Base-by-base conservation (phyloP, 2,329 filamentous ascomycete genomes). In the Fusarium phyllophilum region DNA sequence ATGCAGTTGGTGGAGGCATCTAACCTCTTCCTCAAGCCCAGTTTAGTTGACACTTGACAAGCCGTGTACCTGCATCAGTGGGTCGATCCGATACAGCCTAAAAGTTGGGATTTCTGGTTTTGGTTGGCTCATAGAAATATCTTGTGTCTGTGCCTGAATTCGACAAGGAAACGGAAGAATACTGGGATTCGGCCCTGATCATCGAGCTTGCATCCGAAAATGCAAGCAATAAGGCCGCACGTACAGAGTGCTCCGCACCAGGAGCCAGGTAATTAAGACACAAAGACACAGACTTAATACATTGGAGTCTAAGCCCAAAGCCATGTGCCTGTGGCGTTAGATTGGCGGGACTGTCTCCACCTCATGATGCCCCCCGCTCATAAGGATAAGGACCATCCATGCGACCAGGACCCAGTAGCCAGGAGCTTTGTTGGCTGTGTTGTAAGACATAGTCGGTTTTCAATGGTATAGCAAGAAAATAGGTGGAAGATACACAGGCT, bases 41-140 rank as follows among this genome's bases (percentile, higher is more conserved):
- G 34, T 49, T 62, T 69, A 69, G 66, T 65, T 39, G 66, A 51
- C 60, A 62, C 62, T 62, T 62, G 52, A 71, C 58, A 57, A 71
- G 45, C 56, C 70, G 42, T 51, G 72, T 75, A 75, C 72, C 72
- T 75, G 72, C 72, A 75, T 75, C 63, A 63, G 64, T 75, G 68
- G 72, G 72, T 54, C 64, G 38, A 59, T 61, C 52, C 58, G 36
- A 51, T 44, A 54, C 38, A 72, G 68, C 68, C 58, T 71, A 71
- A 71, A 33, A 46, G 39, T 24, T 48, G 68, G 18, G 54, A 63
- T 39, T 20, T 55, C 18, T 20, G 18, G 46, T 63, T 38, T 49
- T 54, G 24, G 42, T 49, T 29, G 51, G 51, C 34, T n/a, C 34
- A n/a, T 29, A 51, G 56, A 26, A 48, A 29, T 51, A 58, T 29